phyloP scores from a whole-genome alignment of 2,329 filamentous ascomycete species.

The Colletotrichum destructivum region DNA sequence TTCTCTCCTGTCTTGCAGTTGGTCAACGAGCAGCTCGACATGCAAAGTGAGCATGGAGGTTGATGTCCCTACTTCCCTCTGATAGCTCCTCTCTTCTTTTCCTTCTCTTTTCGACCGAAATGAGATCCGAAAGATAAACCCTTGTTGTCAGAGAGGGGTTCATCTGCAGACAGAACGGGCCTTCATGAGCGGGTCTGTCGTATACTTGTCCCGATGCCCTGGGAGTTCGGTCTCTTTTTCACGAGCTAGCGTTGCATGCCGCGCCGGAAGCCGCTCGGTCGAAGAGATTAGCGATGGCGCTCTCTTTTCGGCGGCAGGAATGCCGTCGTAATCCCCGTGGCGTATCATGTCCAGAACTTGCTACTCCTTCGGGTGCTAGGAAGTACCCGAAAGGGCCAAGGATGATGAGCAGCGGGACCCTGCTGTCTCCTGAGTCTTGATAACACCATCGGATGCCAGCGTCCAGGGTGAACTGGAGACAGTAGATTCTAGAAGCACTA shows the following conservation, averaged over 20 bases:
- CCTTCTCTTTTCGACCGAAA: no score
- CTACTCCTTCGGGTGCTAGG: slow-evolving; percentile 7
- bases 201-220: background rate
- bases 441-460: slow-evolving; percentile 3
- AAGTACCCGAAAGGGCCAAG: slow-evolving; percentile 12
- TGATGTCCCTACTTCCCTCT: no score
- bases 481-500: slow-evolving; percentile 18
- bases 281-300: slow-evolving; percentile 2
- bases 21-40: no score
- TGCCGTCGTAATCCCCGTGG: background rate
- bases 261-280: slow-evolving; percentile 31
- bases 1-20: no score
- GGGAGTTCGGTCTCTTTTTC: background rate
- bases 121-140: no score
- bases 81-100: no score
- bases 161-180: background rate
- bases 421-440: slow-evolving; percentile 4
- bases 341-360: background rate
- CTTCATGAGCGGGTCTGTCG: background rate
- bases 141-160: no score
- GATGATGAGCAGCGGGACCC: background rate
- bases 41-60: no score
- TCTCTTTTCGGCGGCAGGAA: background rate
- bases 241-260: slow-evolving; percentile 11
- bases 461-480: background rate